Evolutionary conservation across 2,329 filamentous ascomycete species (phyloP), one percentile per base, ranked within the genome.

Genomic region (Hypoxylon sp.): DNA sequence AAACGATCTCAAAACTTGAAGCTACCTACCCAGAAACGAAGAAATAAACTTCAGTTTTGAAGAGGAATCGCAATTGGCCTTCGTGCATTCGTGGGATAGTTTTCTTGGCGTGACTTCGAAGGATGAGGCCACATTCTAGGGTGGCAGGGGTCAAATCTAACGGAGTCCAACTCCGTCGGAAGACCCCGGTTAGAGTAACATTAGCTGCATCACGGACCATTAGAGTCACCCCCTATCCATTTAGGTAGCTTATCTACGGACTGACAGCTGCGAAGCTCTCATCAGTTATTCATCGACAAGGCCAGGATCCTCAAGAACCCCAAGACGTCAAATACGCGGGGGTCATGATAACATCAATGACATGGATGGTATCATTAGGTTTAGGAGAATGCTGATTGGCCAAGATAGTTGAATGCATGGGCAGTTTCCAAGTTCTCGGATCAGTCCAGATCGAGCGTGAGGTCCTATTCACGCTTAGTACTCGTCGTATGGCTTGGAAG

Each of bases 131-230:
- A n/a, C 34, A 36, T n/a, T n/a, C 45, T 5, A 30, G 6, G 28
- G 6, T 30, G 28, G 28, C 28, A 11, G 1, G 19, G 19, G 55
- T 43, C 13, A 21, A 50, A 51, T 60, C 46, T 34, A 51, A 60
- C 57, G 56, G 56, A 60, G 56, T 60, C 23, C 46, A 60, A 51
- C n/a, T 50, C 56, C 46, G 46, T 51, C 21, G 25, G 23, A 21
- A 41, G 32, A 30, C 32, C 45, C 56, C 48, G 19, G 56, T 43
- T 17, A 19, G 23, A 30, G 46, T 32, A 41, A n/a, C 36, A 21
- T n/a, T 32, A 50, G 48, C 30, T 25, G 11, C 43, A 48, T 48
- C 43, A 25, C 43, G 14, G 9, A 36, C 34, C 11, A 36, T n/a
- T 36, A 14, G 34, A 36, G 14, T 4, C 34, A 36, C 34, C 34